Evolutionary conservation across 192 early-diverging fungal species (phyloP).

Genomic region (Rhizophagus sp.): DNA sequence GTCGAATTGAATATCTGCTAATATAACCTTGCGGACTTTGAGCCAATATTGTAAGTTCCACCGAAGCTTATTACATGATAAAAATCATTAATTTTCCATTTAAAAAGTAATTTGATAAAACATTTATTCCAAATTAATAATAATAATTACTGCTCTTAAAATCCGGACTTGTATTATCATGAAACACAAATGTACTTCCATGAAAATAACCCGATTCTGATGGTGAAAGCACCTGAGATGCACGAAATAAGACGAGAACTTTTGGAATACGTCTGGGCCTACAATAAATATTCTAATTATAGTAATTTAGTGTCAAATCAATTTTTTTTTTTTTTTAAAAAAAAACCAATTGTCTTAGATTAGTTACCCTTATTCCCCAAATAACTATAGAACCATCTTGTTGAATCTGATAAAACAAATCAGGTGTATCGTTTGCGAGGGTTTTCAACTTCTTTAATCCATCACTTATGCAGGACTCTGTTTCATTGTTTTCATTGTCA

Average conservation of each 20-base stretch:
- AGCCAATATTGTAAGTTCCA: slow-evolving; percentile 64
- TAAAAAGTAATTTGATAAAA: not conserved
- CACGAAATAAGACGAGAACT: slow-evolving; percentile 66
- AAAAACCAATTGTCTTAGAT: not conserved
- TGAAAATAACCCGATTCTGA: slow-evolving; percentile 61
- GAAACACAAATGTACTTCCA: slow-evolving; percentile 48
- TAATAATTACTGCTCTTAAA: not conserved
- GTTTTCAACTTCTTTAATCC: slow-evolving; percentile 56
- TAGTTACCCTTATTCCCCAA: slow-evolving; percentile 75
- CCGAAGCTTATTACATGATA: slow-evolving; percentile 17
- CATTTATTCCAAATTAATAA: too few relatives aligned
- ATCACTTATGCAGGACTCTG: slow-evolving; percentile 38
- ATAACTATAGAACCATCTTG: slow-evolving; percentile 70
- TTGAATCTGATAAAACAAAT: slow-evolving; percentile 73
- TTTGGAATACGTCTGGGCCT: slow-evolving; percentile 65
- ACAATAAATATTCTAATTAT: slow-evolving; percentile 58
- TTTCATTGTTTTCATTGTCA: slow-evolving; percentile 35
- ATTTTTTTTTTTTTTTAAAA: not conserved
- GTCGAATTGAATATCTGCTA: slow-evolving; percentile 68
- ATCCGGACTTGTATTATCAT: slow-evolving; percentile 39
- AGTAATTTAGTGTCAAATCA: not conserved
- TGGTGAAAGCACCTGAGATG: slow-evolving; percentile 53
- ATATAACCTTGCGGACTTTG: slow-evolving; percentile 61
- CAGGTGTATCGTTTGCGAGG: slow-evolving; percentile 69
- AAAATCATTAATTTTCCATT: not conserved